These are phyloP conservation scores for Macrotyloma uniflorum DNA, from an alignment of 306 rosid species.

Conservation along the genomic window DNA sequence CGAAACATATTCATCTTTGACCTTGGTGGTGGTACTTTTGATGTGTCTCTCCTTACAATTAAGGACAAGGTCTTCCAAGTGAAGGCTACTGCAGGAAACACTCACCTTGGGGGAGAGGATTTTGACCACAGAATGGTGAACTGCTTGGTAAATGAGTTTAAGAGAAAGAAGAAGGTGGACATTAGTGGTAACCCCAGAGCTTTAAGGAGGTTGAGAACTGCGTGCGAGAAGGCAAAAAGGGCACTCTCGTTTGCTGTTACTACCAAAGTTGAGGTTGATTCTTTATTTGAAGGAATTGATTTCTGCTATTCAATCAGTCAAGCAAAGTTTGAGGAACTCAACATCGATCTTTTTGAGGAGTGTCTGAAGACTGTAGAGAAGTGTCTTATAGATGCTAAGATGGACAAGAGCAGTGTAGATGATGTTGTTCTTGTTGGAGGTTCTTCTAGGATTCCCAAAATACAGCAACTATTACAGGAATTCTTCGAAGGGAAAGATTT, in stretches of 20 bases:
- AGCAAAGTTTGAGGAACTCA: conserved; percentile 15
- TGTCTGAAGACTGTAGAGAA: background rate
- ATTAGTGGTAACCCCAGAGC: conserved; percentile 17
- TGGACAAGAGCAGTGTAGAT: background rate
- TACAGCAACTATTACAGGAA: background rate
- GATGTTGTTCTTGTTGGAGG: conserved; percentile 39
- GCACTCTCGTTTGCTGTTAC: background rate
- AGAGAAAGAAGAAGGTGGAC: conserved; percentile 24
- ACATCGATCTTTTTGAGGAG: background rate
- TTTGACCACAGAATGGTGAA: conserved; percentile 28
- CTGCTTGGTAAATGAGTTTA: conserved; percentile 2
- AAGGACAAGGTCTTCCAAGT: conserved; percentile 18
- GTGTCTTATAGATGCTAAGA: background rate
- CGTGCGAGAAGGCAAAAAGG: conserved; percentile 33
- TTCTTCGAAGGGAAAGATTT: conserved; percentile 11
- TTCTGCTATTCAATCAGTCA: conserved; percentile 3
- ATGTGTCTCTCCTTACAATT: conserved; percentile 34
- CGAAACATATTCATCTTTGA: conserved; percentile 28
- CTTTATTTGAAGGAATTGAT: conserved; percentile 5
- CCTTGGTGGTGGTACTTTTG: conserved; percentile 36
- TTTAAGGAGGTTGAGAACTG: conserved; percentile 24
- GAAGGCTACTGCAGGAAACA: conserved; percentile 26
- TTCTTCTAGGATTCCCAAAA: conserved; percentile 36
- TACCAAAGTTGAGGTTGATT: background rate
- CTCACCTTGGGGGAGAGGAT: conserved; percentile 37